Evolutionary conservation across 345 rosid species (phyloP).

Genomic region (Abelmoschus esculentus): DNA sequence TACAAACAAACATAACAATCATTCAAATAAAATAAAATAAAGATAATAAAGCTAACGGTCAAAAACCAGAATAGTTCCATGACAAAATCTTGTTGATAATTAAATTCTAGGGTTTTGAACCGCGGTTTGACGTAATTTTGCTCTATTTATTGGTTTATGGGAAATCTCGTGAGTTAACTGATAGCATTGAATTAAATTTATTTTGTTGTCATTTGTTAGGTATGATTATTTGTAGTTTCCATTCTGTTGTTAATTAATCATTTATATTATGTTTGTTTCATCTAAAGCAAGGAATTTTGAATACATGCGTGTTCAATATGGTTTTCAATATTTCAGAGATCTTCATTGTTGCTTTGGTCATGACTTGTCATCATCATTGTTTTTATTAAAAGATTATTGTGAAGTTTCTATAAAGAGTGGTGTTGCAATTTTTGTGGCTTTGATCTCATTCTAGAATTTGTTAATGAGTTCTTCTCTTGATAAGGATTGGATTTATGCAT

Average conservation of each 20-base stretch:
- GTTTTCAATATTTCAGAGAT: not conserved
- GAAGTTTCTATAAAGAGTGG: not conserved
- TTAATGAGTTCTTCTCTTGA: constrained; percentile 12
- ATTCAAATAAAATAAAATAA: too few species aligned
- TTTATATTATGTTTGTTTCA: not conserved
- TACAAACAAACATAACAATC: too few species aligned
- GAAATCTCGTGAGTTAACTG: not conserved
- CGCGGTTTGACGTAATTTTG: not conserved
- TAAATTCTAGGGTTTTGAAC: constrained; percentile 15
- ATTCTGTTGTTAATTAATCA: not conserved
- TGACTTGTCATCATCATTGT: not conserved
- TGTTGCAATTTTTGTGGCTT: not conserved
- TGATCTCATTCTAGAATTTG: constrained; percentile 2
- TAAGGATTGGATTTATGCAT: constrained; percentile 14
- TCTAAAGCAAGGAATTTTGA: not conserved
- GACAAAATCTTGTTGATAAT: not conserved
- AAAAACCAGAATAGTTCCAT: too few species aligned
- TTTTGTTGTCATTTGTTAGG: not conserved
- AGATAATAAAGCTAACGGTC: too few species aligned
- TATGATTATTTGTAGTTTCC: not conserved
- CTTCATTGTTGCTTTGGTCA: not conserved
- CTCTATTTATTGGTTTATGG: not conserved
- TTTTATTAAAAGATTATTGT: not conserved
- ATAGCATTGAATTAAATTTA: not conserved
- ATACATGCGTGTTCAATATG: not conserved